These are phyloP conservation scores for Hysterium pulicare DNA, from an alignment of 2,329 filamentous ascomycete genomes.

Conservation along the genomic window DNA sequence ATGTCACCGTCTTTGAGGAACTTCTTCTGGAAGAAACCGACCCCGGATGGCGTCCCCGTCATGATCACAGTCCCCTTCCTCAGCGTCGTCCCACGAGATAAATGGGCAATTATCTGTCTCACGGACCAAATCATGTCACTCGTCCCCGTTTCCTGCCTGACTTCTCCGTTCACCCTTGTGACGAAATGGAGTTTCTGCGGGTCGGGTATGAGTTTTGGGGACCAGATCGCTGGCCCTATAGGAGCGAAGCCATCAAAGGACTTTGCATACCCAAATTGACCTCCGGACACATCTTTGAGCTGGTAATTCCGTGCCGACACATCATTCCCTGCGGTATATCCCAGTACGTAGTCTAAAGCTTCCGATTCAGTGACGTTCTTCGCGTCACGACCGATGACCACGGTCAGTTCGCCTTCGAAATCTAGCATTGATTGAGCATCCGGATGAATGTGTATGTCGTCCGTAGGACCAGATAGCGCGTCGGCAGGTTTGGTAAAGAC, in stretches of 20 bases:
- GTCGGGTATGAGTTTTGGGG: conserved; percentile 2
- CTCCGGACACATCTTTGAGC: conserved; percentile 38
- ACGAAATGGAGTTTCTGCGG: not conserved
- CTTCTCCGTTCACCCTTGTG: conserved; percentile 12
- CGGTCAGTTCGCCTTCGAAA: conserved; percentile 13
- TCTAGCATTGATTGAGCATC: conserved; percentile 22
- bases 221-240: conserved; percentile 10
- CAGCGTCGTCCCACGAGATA: conserved; percentile 40
- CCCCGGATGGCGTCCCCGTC: conserved; percentile 36
- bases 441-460: conserved; percentile 6
- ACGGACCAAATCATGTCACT: conserved; percentile 10
- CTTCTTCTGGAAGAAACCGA: conserved; percentile 14
- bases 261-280: conserved; percentile 7
- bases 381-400: conserved; percentile 8
- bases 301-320: conserved; percentile 13
- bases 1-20: conserved; percentile 33
- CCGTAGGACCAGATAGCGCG: conserved; percentile 8
- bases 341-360: conserved; percentile 50
- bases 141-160: conserved; percentile 6
- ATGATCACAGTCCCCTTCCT: conserved; percentile 41
- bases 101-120: conserved; percentile 35
- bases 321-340: conserved; percentile 14
- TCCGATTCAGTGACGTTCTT: conserved; percentile 10
- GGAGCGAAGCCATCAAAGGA: conserved; percentile 8
- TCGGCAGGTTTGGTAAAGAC: conserved; percentile 13